Evolutionary conservation across 2,329 filamentous ascomycete species (phyloP).

Genomic region (Tolypocladium guangdongense): DNA sequence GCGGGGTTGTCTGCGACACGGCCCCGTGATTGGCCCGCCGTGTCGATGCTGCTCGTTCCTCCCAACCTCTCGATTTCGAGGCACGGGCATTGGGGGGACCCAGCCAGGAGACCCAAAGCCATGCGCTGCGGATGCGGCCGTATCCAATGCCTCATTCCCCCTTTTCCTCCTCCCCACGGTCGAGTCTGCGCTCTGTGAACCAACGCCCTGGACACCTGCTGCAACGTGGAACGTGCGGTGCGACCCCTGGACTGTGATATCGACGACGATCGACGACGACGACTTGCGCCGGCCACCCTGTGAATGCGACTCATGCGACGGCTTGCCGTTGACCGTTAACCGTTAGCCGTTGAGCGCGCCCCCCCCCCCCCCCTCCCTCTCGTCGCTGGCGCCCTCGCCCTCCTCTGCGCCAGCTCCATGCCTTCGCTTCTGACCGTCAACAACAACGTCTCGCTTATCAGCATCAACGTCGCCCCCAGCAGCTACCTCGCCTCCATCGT

Average conservation of each 20-base stretch:
- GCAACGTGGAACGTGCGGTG: not conserved
- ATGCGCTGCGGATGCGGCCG: not conserved
- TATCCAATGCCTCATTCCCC: not conserved
- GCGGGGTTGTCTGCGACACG: constrained; percentile 2
- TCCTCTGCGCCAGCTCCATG: constrained; percentile 28
- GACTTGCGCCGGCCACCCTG: not conserved
- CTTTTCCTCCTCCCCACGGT: not conserved
- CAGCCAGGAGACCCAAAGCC: not conserved
- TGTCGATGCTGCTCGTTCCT: not conserved
- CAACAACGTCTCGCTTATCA: constrained; percentile 50
- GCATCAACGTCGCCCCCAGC: constrained; percentile 46
- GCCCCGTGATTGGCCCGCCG: constrained; percentile 3
- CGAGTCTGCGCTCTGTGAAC: not conserved
- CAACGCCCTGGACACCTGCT: not conserved
- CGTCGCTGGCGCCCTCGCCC: not conserved
- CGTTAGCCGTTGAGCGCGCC: not conserved
- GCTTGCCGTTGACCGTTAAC: not conserved
- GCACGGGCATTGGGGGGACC: not conserved
- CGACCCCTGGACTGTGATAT: not conserved
- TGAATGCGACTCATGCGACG: not conserved
- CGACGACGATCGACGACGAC: not conserved
- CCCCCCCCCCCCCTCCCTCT: no score
- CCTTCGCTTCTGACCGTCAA: constrained; percentile 49
- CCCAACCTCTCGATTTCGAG: constrained; percentile 8
- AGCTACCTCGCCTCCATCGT: constrained; percentile 43